Base-by-base conservation (phyloP, 257 asterid species). In the Ocimum tenuiflorum region DNA sequence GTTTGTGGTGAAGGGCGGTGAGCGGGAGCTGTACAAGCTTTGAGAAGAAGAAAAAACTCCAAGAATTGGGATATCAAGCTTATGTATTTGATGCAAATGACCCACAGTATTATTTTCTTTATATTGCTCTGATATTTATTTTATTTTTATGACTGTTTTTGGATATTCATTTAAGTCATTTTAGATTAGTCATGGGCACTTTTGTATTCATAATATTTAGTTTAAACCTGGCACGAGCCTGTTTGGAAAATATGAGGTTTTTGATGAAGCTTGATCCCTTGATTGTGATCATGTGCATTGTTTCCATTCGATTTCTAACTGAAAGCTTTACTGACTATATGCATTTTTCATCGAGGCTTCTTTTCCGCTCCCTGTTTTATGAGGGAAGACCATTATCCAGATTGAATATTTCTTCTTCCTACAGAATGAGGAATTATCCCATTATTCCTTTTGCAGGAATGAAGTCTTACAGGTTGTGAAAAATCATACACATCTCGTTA, bases 11-110 rank as follows among this genome's bases (percentile, higher is more conserved):
- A 75, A 91, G 98, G 98, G 31, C 36, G 39, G 96, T 87, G 56
- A 78, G 88, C 48, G 97, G 95, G 66, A 91, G 89, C 69, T 89
- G 96, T 63, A 89, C 95, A 33, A 81, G 85, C 80, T 19, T 56
- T n/a, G 62, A 43, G 19, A 78, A 85, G 84, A 88, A 87, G 69
- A 68, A 53, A 69, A 70, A 77, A 47, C 91, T 89, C 8, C 82
- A 85, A 46, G 78, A 85, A 75, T 70, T 80, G 82, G 97, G 97
- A 52, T 80, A 78, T 59, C 55, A 79, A 68, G 79, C 96, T 11
- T 81, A 76, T 67, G 76, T 79, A 33, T 84, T 89, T 47, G 83
- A 87, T 61, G 89, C 96, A 6, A 81, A 81, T 71, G 75, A 84
- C 7, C 96, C 95, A 10, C 74, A 69, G 96, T 87, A 71, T 69